Conservation (phyloP, 140 eudicot genomes). For the Anethum foeniculum region DNA sequence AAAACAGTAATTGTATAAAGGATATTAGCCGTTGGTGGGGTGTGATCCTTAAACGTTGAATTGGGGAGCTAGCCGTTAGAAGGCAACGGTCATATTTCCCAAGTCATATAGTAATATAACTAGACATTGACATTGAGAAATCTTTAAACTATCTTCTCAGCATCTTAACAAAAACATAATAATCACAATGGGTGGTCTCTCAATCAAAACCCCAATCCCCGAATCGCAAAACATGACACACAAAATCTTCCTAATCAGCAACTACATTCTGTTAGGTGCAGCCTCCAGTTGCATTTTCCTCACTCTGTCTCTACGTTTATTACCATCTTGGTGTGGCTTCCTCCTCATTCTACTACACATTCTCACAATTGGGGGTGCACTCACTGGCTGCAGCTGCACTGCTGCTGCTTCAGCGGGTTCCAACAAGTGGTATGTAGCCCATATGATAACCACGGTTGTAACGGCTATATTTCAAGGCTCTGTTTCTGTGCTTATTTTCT, state of each 20-base stretch:
- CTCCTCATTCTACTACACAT: constrained; percentile 54
- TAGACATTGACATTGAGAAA: not conserved
- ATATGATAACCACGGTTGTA: constrained; percentile 62
- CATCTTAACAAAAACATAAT: not conserved
- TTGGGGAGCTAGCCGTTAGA: not conserved
- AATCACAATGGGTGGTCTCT: constrained; percentile 21
- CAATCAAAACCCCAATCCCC: constrained; percentile 16
- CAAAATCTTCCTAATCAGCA: constrained; percentile 47
- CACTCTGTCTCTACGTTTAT: constrained; percentile 54
- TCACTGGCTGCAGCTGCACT: constrained; percentile 41
- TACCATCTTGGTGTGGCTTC: constrained; percentile 42
- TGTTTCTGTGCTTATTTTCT: constrained; percentile 63
- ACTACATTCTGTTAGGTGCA: constrained; percentile 52
- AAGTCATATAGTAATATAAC: not conserved
- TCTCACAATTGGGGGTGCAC: constrained; percentile 50
- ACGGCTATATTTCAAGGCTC: constrained; percentile 88
- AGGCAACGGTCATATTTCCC: not conserved
- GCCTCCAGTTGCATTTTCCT: constrained; percentile 70
- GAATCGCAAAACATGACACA: constrained; percentile 31
- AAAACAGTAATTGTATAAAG: no score
- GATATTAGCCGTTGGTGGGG: not conserved
- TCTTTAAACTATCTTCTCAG: not conserved
- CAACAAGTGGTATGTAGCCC: constrained; percentile 57
- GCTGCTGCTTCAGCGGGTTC: constrained; percentile 43
- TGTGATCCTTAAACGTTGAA: not conserved